Conservation (phyloP, 202 grass and related monocot species). For the Miscanthus sacchariflorus region DNA sequence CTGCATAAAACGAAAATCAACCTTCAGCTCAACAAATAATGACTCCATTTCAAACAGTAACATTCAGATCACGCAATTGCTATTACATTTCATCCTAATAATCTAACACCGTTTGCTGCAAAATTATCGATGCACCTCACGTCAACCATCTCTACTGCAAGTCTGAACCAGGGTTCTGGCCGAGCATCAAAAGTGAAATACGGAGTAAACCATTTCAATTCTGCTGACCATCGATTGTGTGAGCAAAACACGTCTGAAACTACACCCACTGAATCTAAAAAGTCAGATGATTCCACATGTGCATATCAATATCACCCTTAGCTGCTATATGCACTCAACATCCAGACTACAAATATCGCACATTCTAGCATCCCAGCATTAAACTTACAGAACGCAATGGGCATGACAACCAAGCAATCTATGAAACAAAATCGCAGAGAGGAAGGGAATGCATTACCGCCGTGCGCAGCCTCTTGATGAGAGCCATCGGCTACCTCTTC, state of each 20-base stretch:
- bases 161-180: not conserved
- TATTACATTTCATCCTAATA: not conserved
- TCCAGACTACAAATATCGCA: not conserved
- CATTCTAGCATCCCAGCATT: not conserved
- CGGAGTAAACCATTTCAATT: not conserved
- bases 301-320: not conserved
- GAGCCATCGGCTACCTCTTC: slow-evolving; percentile 67
- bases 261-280: not conserved
- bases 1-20: not conserved
- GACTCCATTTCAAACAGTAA: too few species aligned
- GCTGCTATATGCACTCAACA: not conserved
- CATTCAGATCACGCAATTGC: not conserved
- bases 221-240: not conserved
- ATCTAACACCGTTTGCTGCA: not conserved
- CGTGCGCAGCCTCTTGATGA: slow-evolving; percentile 75
- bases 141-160: not conserved
- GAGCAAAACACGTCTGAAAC: not conserved
- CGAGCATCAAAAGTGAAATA: not conserved
- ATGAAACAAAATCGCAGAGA: not conserved
- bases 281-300: not conserved
- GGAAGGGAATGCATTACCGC: slow-evolving; percentile 51
- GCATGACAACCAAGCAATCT: not conserved
- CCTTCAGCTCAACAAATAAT: not conserved
- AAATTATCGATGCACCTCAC: not conserved
- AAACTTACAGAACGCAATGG: not conserved